phyloP scores from a whole-genome alignment of 345 rosid species.

The Aquilaria yunnanensis region DNA sequence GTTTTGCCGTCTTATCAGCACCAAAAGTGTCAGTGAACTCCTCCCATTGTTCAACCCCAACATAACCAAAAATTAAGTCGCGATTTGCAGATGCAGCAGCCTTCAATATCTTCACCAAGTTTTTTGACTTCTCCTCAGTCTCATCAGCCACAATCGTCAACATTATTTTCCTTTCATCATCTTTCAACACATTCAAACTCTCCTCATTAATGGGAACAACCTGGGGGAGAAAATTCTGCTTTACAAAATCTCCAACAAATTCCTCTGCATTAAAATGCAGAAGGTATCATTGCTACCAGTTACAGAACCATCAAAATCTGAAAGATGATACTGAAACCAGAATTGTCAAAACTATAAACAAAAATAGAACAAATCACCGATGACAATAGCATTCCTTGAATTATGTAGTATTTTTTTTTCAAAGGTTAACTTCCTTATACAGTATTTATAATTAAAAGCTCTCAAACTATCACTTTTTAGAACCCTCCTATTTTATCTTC shows the following conservation, averaged over 20 bases:
- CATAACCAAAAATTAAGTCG: slow-evolving; percentile 80
- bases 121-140: slow-evolving; percentile 48
- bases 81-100: slow-evolving; percentile 95
- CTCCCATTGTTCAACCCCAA: slow-evolving; percentile 70
- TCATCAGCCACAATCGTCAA: slow-evolving; percentile 77
- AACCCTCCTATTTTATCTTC: too few relatives aligned
- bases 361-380: too few relatives aligned
- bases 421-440: too few relatives aligned
- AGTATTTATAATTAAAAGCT: too few relatives aligned
- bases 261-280: slow-evolving; percentile 45
- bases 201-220: slow-evolving; percentile 70
- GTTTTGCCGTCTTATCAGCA: slow-evolving; percentile 38
- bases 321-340: too few relatives aligned
- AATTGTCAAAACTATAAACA: too few relatives aligned
- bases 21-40: slow-evolving; percentile 78
- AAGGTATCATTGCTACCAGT: slow-evolving; percentile 1
- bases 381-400: too few relatives aligned
- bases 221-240: slow-evolving; percentile 76
- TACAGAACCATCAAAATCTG: too few relatives aligned
- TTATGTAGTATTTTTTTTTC: too few relatives aligned
- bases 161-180: slow-evolving; percentile 79
- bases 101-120: slow-evolving; percentile 58
- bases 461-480: too few relatives aligned
- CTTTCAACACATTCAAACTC: slow-evolving; percentile 69
- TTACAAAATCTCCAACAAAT: slow-evolving; percentile 69